These are phyloP conservation scores for Lactarius quietus DNA, from an alignment of 768 basidiomycete species.

Conservation along the genomic window DNA sequence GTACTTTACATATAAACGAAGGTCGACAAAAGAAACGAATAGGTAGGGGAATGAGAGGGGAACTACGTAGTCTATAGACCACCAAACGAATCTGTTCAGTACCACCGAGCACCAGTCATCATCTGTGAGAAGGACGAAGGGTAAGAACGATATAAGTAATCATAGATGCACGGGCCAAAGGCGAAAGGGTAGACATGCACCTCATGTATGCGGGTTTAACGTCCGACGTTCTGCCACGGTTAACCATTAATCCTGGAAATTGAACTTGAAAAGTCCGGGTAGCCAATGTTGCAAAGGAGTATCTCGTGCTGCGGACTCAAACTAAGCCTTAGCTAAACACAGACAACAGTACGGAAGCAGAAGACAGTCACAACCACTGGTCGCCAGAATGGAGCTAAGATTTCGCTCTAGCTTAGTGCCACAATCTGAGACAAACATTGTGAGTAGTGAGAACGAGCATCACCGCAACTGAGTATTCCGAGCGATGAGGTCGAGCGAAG, in stretches of 20 bases:
- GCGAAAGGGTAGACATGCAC: neutral
- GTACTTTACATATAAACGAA: constrained; percentile 21
- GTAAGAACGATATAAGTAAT: neutral
- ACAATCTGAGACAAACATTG: neutral
- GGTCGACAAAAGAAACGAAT: neutral
- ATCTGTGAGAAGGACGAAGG: neutral
- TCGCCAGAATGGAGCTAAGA: neutral
- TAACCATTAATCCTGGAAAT: neutral
- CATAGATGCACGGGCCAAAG: neutral
- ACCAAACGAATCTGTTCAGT: neutral
- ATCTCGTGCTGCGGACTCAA: neutral
- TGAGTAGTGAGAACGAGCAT: neutral
- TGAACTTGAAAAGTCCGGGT: neutral
- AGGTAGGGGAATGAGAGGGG: neutral
- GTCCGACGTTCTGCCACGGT: neutral
- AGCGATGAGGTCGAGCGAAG: neutral
- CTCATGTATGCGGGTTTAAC: neutral
- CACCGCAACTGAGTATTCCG: neutral
- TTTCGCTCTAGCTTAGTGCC: neutral
- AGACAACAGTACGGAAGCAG: neutral
- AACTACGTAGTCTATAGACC: neutral
- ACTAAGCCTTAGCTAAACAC: neutral
- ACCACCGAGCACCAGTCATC: neutral
- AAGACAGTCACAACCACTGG: neutral
- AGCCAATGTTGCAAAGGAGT: neutral